Evolutionary conservation across 2,329 filamentous ascomycete species (phyloP), one percentile per base, ranked within the genome.

Genomic region (Stylonectria norvegica): DNA sequence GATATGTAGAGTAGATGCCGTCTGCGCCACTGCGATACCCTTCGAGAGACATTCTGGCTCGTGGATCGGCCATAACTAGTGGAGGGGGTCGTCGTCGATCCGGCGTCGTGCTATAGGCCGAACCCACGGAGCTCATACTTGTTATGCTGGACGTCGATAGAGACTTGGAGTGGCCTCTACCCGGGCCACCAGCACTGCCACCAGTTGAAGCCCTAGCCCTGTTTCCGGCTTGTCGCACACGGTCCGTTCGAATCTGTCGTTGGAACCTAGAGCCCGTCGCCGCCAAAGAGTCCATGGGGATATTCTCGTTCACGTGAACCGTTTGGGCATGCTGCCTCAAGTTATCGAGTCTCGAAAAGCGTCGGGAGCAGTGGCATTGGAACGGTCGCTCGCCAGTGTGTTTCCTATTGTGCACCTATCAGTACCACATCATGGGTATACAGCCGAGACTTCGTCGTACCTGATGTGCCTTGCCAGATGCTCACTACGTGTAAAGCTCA

Each of bases 381-480:
- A 97, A 98, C 0, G 93, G 93, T 19, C 93, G 83, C 70, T 98
- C 93, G 38, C 93, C 93, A 1, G 93, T 98, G 59, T 98, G 93
- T 78, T 97, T 97, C 56, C 89, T 93, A 48, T 14, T 36, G 29
- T 39, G 15, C 28, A 27, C 36, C 38, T 25, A 47, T 51, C 36
- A 45, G 40, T 9, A 20, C 19, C 12, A 23, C 34, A 18, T 17
- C 36, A 15, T 32, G 40, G 31, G 34, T 20, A 31, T 33, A 5
- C 14, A 32, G 19, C 14, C 7, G 20, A 3, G 32, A 37, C 14
- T 18, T 18, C 12, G 41, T n/a, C 55, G 23, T 76, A 90, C 84
- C 90, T 81, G 55, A 98, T 97, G 59, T 98, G 93, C 36, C 93
- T 79, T 12, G 91, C 91, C 45, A 98, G 67, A 70, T 98, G 93